Evolutionary conservation across 225 moss, liverwort and hornwort genomes (phyloP).

Genomic region (Lunularia cruciata): DNA sequence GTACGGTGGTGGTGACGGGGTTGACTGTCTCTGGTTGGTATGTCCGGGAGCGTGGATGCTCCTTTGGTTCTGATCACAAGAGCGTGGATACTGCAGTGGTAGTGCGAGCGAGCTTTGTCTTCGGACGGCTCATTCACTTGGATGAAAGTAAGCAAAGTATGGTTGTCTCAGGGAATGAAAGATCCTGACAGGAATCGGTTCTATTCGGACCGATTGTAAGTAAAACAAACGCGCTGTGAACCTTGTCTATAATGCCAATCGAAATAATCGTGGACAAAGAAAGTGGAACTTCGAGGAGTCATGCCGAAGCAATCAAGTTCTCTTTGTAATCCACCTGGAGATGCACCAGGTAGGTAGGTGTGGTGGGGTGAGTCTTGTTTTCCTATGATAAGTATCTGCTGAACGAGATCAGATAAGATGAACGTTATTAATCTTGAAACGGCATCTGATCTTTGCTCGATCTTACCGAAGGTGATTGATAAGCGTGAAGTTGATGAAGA

Average conservation of each 20-base stretch:
- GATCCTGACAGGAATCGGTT: too few relatives aligned
- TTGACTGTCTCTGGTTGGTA: slow-evolving; percentile 4
- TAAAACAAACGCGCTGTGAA: too few relatives aligned
- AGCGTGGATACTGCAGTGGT: neutral
- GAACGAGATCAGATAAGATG: neutral
- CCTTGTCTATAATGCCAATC: too few relatives aligned
- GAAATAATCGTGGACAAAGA: too few relatives aligned
- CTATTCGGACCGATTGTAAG: too few relatives aligned
- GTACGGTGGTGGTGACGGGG: slow-evolving; percentile 1
- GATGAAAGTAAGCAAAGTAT: too few relatives aligned
- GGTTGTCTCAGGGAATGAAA: too few relatives aligned
- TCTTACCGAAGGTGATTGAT: neutral
- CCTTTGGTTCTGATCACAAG: neutral
- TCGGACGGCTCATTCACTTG: neutral
- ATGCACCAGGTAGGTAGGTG: too few relatives aligned
- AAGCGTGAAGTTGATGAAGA: neutral
- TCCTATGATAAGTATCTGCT: neutral
- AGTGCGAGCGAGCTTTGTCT: neutral
- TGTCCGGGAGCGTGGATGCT: neutral
- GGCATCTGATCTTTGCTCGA: too few relatives aligned
- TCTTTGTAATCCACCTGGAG: neutral
- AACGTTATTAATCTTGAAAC: too few relatives aligned
- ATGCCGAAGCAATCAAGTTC: neutral
- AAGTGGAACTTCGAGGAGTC: too few relatives aligned
- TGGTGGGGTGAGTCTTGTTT: neutral